Base-by-base conservation (phyloP, 2,329 filamentous ascomycete species). In the Venturia pyrina region DNA sequence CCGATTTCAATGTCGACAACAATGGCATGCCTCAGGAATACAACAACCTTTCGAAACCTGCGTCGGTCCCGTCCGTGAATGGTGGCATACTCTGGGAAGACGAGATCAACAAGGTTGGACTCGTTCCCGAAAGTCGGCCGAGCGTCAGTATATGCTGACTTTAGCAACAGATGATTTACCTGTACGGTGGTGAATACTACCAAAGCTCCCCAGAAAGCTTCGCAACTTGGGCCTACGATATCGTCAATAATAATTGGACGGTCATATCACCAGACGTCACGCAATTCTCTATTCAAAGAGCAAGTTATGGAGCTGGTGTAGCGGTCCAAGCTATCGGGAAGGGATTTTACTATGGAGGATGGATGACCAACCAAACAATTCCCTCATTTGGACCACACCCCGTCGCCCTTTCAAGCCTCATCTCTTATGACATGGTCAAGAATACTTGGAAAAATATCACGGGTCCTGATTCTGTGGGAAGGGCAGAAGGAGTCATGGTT, bases 271-370 rank as follows among this genome's bases (percentile, higher is more conserved):
- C 71, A 15, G 68, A 69, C 15, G 19, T 13, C 28, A 63, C 61
- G 13, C 61, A 63, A 48, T 21, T 13, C 13, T n/a, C 24, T 10
- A 77, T 85, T 56, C 72, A 77, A 59, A 75, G 82, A 7, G 78
- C 84, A 1, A 81, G 83, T 6, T 87, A 81, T 67, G 86, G 85
- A 13, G 84, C 84, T 19, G 82, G 84, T 15, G 78, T 82, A 13
- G 79, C 82, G 1, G 78, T 86, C 10, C 78, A 85, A 4, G 78
- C 80, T 48, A 77, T 80, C 3, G 85, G 83, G 13, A 76, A 82
- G 66, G 85, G 82, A 1, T 89, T 83, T 70, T 86, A 87, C 71
- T 83, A 85, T 67, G 86, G 86, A 53, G 86, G 86, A 56, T 88
- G 83, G 81, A 75, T 84, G 66, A 86, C 81, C 69, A 84, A 83